A percentile compares a stretch with the other conserved stretches of the same genome.
phyloP scores from a whole-genome alignment of 768 basidiomycete species.

The Dictyophora rubrovolvata region DNA sequence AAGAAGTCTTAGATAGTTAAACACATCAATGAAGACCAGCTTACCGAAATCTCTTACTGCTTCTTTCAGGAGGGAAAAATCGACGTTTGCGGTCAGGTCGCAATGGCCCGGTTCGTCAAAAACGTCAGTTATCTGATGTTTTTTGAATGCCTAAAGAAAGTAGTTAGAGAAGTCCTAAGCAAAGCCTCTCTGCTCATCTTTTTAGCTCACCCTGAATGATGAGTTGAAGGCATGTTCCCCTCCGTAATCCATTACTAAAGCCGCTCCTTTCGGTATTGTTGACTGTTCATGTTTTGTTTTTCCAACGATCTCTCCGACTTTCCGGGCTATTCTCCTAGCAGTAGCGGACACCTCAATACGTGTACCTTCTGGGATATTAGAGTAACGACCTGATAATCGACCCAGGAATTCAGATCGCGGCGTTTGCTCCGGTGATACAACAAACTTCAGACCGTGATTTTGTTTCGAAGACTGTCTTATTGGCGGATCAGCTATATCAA shows the following conservation, averaged over 20 bases:
- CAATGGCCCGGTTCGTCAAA: slow-evolving; percentile 80
- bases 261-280: slow-evolving; percentile 30
- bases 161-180: background rate
- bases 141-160: slow-evolving; percentile 67
- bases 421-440: slow-evolving; percentile 52
- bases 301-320: slow-evolving; percentile 53
- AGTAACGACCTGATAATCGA: slow-evolving; percentile 60
- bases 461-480: slow-evolving; percentile 7
- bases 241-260: slow-evolving; percentile 87
- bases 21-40: slow-evolving; percentile 14
- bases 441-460: slow-evolving; percentile 43
- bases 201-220: slow-evolving; percentile 68
- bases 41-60: slow-evolving; percentile 57
- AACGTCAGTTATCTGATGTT: slow-evolving; percentile 75
- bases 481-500: slow-evolving; percentile 31
- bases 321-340: slow-evolving; percentile 56
- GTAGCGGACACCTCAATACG: slow-evolving; percentile 75
- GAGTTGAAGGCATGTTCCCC: slow-evolving; percentile 54
- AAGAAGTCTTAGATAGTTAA: background rate
- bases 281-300: background rate
- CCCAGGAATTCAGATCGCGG: slow-evolving; percentile 47
- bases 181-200: background rate
- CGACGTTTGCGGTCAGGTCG: slow-evolving; percentile 94
- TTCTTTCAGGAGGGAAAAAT: slow-evolving; percentile 83
- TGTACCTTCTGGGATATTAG: slow-evolving; percentile 52